phyloP scores from a whole-genome alignment of 2,329 filamentous ascomycete genomes.

The Hypoxylon sp. region DNA sequence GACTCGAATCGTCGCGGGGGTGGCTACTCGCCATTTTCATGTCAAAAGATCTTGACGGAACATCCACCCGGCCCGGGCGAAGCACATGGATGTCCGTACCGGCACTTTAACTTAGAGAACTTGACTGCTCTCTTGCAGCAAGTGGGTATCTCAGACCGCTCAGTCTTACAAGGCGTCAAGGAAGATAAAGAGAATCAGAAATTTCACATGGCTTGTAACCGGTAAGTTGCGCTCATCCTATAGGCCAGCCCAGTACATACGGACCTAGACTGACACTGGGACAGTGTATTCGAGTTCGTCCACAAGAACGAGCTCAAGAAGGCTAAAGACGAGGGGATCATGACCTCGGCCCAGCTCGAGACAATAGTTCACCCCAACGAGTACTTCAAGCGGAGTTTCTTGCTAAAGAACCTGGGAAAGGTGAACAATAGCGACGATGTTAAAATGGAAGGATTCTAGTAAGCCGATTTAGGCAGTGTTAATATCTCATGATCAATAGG shows the following conservation, averaged over 20 bases:
- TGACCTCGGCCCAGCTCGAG: slow-evolving; percentile 83
- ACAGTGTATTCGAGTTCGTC: slow-evolving; percentile 86
- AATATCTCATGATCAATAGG: slow-evolving; percentile 12
- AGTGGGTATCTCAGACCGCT: slow-evolving; percentile 83
- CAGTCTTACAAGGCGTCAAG: slow-evolving; percentile 83
- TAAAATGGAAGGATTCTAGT: slow-evolving; percentile 68
- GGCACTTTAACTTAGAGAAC: slow-evolving; percentile 92
- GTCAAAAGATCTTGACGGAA: slow-evolving; percentile 94
- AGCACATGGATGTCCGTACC: slow-evolving; percentile 94
- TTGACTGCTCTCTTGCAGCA: slow-evolving; percentile 80
- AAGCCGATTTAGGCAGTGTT: slow-evolving; percentile 5
- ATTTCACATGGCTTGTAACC: slow-evolving; percentile 95
- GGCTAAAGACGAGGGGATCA: slow-evolving; percentile 80
- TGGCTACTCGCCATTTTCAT: slow-evolving; percentile 92
- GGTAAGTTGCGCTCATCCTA: slow-evolving; percentile 63
- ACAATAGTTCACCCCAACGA: slow-evolving; percentile 98
- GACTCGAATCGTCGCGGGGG: slow-evolving; percentile 88
- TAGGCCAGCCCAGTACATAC: slow-evolving; percentile 4
- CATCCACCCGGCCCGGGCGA: slow-evolving; percentile 89
- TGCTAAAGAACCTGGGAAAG: slow-evolving; percentile 83
- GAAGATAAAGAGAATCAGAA: slow-evolving; percentile 91
- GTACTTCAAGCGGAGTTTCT: slow-evolving; percentile 95
- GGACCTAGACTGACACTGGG: slow-evolving; percentile 35
- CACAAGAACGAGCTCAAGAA: slow-evolving; percentile 85
- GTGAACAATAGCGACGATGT: slow-evolving; percentile 65